phyloP scores from a whole-genome alignment of 345 rosid genomes.

The Mangifera indica region DNA sequence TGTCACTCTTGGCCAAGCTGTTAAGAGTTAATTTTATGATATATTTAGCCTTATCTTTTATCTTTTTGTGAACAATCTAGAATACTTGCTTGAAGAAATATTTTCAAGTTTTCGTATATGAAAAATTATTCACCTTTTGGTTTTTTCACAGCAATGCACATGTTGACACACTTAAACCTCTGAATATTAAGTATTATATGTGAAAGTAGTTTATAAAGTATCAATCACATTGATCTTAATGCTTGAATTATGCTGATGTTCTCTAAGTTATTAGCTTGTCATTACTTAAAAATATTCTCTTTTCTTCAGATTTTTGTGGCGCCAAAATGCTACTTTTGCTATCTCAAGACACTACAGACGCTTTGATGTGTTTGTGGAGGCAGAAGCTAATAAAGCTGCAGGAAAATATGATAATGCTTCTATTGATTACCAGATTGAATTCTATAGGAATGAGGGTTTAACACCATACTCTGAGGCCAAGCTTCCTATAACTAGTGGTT shows the following conservation, averaged over 20 bases:
- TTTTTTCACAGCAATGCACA: neutral
- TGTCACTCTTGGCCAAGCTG: neutral
- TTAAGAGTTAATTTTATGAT: neutral
- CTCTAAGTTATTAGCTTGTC: neutral
- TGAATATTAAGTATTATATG: neutral
- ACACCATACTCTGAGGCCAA: constrained; percentile 71
- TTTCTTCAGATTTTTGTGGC: constrained; percentile 71
- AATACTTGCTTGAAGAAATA: neutral
- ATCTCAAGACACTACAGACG: constrained; percentile 82
- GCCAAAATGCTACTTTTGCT: constrained; percentile 69
- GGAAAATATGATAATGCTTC: constrained; percentile 78
- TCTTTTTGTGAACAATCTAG: neutral
- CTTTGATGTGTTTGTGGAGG: constrained; percentile 84
- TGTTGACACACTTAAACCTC: constrained; percentile 4
- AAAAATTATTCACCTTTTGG: neutral
- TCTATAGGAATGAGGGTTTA: constrained; percentile 75
- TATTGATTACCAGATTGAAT: constrained; percentile 73
- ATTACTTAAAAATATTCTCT: neutral
- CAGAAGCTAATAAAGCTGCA: constrained; percentile 91
- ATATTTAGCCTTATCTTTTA: neutral
- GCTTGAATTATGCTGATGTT: neutral
- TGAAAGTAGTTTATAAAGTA: neutral
- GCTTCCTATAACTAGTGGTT: constrained; percentile 91
- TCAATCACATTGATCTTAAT: neutral
- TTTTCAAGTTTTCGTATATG: neutral